Conservation (phyloP, 768 basidiomycete species). For the Boletus rubescentipes region DNA sequence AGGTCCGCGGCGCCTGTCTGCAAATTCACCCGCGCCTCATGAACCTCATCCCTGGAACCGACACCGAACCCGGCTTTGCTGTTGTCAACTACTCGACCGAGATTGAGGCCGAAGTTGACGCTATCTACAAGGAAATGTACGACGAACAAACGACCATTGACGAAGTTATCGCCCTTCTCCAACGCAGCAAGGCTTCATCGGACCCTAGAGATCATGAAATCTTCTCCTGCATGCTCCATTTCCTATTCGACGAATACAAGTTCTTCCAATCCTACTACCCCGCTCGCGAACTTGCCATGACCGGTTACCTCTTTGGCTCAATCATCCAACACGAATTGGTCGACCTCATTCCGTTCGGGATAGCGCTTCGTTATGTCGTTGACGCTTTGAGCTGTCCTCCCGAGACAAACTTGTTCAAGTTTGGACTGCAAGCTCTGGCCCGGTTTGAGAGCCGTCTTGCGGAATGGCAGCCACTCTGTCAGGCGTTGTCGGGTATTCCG, state of each 20-base stretch:
- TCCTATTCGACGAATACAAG: conserved; percentile 99
- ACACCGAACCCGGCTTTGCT: conserved; percentile 86
- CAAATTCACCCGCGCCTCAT: conserved; percentile 96
- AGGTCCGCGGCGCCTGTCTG: conserved; percentile 89
- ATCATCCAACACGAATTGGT: conserved; percentile 92
- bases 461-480: conserved; percentile 93
- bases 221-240: conserved; percentile 99
- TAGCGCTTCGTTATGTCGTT: conserved; percentile 94
- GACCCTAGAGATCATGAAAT: conserved; percentile 89
- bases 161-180: conserved; percentile 86
- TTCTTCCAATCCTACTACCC: conserved; percentile 98
- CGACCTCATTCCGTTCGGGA: conserved; percentile 91
- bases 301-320: conserved; percentile 93
- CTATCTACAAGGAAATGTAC: conserved; percentile 98
- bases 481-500: conserved; percentile 83
- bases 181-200: conserved; percentile 78
- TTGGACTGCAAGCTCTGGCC: conserved; percentile 87
- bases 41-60: conserved; percentile 84
- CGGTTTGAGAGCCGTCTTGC: conserved; percentile 83
- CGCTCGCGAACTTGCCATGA: conserved; percentile 90
- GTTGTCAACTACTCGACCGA: conserved; percentile 87
- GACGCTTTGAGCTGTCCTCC: conserved; percentile 91
- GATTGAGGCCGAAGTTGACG: conserved; percentile 90
- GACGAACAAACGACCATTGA: conserved; percentile 93
- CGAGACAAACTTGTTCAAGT: conserved; percentile 92